A percentile compares a stretch with the other conserved stretches of the same genome.
Conservation (phyloP, 139 green algal species). For the Nannochloris sp. region DNA sequence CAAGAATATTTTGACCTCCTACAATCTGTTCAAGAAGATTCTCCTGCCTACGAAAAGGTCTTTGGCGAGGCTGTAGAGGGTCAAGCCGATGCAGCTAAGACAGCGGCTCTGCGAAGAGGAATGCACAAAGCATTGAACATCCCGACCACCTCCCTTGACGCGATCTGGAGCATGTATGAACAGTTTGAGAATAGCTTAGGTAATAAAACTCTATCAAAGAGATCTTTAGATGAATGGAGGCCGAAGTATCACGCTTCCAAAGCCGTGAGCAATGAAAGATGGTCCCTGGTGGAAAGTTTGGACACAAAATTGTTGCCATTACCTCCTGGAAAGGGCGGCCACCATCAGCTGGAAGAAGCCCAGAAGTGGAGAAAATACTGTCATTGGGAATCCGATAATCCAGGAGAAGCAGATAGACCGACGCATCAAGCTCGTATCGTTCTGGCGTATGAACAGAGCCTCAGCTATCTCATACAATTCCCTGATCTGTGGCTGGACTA, state of each 20-base stretch:
- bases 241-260: conserved; percentile 53
- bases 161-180: conserved; percentile 83
- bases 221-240: conserved; percentile 72
- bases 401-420: conserved; percentile 49
- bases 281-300: conserved; percentile 32
- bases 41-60: conserved; percentile 48
- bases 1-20: conserved; percentile 76
- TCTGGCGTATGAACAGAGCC: conserved; percentile 75
- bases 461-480: conserved; percentile 60
- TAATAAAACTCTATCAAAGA: conserved; percentile 38
- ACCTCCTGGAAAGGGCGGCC: conserved; percentile 57
- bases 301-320: conserved; percentile 40
- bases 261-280: conserved; percentile 39
- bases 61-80: conserved; percentile 44
- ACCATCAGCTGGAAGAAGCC: conserved; percentile 27
- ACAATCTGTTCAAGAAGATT: conserved; percentile 41
- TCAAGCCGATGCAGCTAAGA: conserved; percentile 37
- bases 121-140: conserved; percentile 70
- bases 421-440: conserved; percentile 40
- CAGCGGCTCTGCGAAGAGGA: conserved; percentile 51
- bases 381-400: conserved; percentile 62
- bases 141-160: conserved; percentile 61
- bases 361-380: conserved; percentile 59
- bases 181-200: conserved; percentile 58
- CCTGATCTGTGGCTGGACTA: conserved; percentile 52